Evolutionary conservation across 805 yeast genomes (phyloP).

Genomic region (Saturnispora sanitii): DNA sequence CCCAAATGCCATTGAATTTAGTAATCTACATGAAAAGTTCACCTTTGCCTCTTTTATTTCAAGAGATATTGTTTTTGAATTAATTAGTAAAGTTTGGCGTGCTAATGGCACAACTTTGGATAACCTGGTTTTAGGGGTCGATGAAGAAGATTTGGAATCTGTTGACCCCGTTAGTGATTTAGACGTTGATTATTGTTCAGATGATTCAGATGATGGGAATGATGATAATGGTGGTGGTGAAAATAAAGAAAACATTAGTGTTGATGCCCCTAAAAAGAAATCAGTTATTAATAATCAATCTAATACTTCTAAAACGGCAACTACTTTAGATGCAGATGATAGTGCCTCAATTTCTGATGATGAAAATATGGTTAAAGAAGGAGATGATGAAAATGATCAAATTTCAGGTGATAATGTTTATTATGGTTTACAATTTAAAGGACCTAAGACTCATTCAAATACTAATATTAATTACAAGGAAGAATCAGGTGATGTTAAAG

Average conservation of each 20-base stretch:
- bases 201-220: conserved; percentile 27
- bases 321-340: conserved; percentile 11
- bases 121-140: conserved; percentile 11
- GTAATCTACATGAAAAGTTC: conserved; percentile 52
- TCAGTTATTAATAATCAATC: background rate
- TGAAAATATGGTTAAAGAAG: conserved; percentile 26
- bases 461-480: conserved; percentile 34
- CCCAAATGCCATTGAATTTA: conserved; percentile 58
- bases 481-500: conserved; percentile 41
- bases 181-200: conserved; percentile 27
- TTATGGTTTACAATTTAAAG: conserved; percentile 33
- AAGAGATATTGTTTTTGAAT: conserved; percentile 43
- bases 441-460: conserved; percentile 29
- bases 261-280: background rate
- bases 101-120: conserved; percentile 25
- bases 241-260: conserved; percentile 14
- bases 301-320: conserved; percentile 20
- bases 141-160: conserved; percentile 13
- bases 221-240: conserved; percentile 19
- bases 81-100: conserved; percentile 57
- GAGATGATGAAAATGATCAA: conserved; percentile 13
- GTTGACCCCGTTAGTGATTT: conserved; percentile 3
- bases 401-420: conserved; percentile 20
- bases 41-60: conserved; percentile 57
- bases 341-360: conserved; percentile 24